These are phyloP conservation scores for Aspergillus tubingensis DNA, from an alignment of 2,329 filamentous ascomycete species.

Conservation along the genomic window DNA sequence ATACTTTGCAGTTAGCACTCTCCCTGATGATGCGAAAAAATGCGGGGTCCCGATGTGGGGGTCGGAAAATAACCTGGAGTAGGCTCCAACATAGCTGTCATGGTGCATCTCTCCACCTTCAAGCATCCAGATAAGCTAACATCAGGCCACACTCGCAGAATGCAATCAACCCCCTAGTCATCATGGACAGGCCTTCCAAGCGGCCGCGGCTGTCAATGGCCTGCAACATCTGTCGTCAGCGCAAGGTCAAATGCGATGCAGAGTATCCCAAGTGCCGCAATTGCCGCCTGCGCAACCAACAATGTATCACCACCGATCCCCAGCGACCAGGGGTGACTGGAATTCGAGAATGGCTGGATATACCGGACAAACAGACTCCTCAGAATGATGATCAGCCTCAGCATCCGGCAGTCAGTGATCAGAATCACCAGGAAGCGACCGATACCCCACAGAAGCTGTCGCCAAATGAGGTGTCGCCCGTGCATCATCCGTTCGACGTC, in stretches of 20 bases:
- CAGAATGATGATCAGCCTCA: not conserved
- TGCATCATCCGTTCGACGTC: constrained; percentile 17
- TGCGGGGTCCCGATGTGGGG: too few relatives aligned
- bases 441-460: not conserved
- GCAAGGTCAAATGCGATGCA: constrained; percentile 32
- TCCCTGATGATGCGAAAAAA: too few relatives aligned
- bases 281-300: constrained; percentile 25
- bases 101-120: too few relatives aligned
- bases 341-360: constrained; percentile 17
- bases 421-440: not conserved
- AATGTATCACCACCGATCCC: constrained; percentile 28
- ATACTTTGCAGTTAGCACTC: too few relatives aligned
- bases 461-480: constrained; percentile 9
- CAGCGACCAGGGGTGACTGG: constrained; percentile 23
- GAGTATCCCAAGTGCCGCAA: constrained; percentile 32
- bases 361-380: constrained; percentile 8
- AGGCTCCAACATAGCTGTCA: too few relatives aligned
- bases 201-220: constrained; percentile 24
- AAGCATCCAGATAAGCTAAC: not conserved
- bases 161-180: not conserved
- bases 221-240: constrained; percentile 29
- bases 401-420: not conserved
- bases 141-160: not conserved
- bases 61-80: too few relatives aligned
- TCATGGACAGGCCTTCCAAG: constrained; percentile 14